These are phyloP conservation scores for Blastocystis sp. DNA, from an alignment of 352 stramenopile genomes.

Conservation along the genomic window DNA sequence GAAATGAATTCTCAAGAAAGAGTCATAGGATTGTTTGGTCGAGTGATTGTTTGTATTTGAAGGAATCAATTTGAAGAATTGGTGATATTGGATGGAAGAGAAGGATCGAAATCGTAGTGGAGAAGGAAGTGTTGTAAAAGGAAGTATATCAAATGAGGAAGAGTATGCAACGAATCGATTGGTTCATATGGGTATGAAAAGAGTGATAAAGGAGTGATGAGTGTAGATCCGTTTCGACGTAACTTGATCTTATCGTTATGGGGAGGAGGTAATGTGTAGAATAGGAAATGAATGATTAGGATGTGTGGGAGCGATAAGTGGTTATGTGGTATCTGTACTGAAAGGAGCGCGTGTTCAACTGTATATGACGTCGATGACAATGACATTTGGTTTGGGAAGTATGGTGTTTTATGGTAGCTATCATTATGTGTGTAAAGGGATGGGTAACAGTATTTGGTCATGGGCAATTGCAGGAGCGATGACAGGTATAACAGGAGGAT, in stretches of 20 bases:
- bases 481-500: conserved; percentile 14
- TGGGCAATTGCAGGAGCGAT: conserved; percentile 8
- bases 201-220: background rate
- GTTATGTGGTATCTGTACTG: conserved; percentile 25
- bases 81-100: no score
- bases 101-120: background rate
- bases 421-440: conserved; percentile 17
- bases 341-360: conserved; percentile 34
- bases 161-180: background rate
- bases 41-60: no score
- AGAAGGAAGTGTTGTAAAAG: background rate
- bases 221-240: conserved; percentile 27
- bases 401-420: conserved; percentile 55
- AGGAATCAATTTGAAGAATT: no score
- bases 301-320: background rate
- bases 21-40: no score
- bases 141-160: background rate
- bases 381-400: conserved; percentile 33
- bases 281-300: background rate
- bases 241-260: conserved; percentile 40
- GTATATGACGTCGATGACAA: conserved; percentile 54
- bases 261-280: background rate
- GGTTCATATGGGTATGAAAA: conserved; percentile 2
- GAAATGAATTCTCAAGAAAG: no score
- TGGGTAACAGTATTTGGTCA: background rate